These are phyloP conservation scores for Candida chauliodis DNA, from an alignment of 805 yeast genomes.

Conservation along the genomic window DNA sequence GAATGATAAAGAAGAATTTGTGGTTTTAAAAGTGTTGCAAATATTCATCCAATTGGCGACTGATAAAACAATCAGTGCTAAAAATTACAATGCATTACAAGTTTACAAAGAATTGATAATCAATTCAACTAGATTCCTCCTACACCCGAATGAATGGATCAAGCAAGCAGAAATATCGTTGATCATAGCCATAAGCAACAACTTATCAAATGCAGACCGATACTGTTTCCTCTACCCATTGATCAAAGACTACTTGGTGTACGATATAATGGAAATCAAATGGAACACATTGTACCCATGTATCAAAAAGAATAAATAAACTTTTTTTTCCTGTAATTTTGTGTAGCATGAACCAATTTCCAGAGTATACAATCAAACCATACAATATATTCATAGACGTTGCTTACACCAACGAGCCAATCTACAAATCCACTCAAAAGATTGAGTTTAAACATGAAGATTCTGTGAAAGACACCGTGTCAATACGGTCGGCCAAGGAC, in stretches of 20 bases:
- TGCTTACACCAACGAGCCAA: slow-evolving; percentile 34
- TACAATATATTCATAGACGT: slow-evolving; percentile 37
- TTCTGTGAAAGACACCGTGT: slow-evolving; percentile 8
- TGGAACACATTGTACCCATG: slow-evolving; percentile 68
- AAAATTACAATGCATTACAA: slow-evolving; percentile 35
- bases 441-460: slow-evolving; percentile 20
- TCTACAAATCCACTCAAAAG: slow-evolving; percentile 1
- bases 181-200: slow-evolving; percentile 57
- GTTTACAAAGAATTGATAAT: slow-evolving; percentile 34
- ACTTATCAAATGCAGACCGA: slow-evolving; percentile 69
- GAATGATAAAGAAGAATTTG: slow-evolving; percentile 79
- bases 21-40: slow-evolving; percentile 64
- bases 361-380: slow-evolving; percentile 17
- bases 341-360: slow-evolving; percentile 2
- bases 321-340: too few relatives aligned
- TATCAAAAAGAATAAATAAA: slow-evolving; percentile 51
- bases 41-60: slow-evolving; percentile 32
- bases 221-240: slow-evolving; percentile 83
- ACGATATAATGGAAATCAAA: slow-evolving; percentile 67
- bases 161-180: slow-evolving; percentile 64
- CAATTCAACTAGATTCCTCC: slow-evolving; percentile 48
- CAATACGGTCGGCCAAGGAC: slow-evolving; percentile 11
- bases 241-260: slow-evolving; percentile 68
- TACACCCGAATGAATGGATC: slow-evolving; percentile 89
- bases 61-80: slow-evolving; percentile 30